Percentiles rank a stretch among this genome's conserved stretches.
Conservation (phyloP, 1,284 basidiomycete species). For the Ustilago sp. region DNA sequence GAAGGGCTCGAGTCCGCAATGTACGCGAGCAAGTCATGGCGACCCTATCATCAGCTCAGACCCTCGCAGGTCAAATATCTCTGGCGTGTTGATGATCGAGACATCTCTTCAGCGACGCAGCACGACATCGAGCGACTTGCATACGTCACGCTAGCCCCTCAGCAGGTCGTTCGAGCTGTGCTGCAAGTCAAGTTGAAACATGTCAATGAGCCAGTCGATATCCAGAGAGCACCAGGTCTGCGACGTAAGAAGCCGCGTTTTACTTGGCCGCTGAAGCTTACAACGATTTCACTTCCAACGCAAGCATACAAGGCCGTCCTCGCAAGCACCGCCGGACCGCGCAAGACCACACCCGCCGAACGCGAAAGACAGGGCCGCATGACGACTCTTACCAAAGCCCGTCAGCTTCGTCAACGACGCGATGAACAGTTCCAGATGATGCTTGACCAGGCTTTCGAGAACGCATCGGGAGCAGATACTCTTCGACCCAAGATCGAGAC, state of each 20-base stretch:
- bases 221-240: not conserved
- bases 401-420: constrained; percentile 36
- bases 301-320: constrained; percentile 4
- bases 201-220: constrained; percentile 5
- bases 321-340: not conserved
- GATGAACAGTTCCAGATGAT: constrained; percentile 28
- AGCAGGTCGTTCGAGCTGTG: constrained; percentile 28
- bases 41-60: constrained; percentile 29
- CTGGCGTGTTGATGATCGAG: constrained; percentile 24
- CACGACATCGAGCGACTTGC: constrained; percentile 33
- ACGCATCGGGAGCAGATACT: constrained; percentile 18
- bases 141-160: constrained; percentile 27
- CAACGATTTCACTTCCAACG: constrained; percentile 24
- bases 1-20: constrained; percentile 24
- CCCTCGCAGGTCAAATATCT: constrained; percentile 41
- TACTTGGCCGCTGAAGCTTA: constrained; percentile 40
- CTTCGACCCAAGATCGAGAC: constrained; percentile 41
- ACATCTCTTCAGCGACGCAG: constrained; percentile 16
- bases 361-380: constrained; percentile 36
- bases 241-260: constrained; percentile 16
- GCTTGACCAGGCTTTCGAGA: constrained; percentile 31
- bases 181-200: constrained; percentile 8
- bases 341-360: constrained; percentile 15
- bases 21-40: constrained; percentile 21
- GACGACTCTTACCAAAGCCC: constrained; percentile 42